Evolutionary conservation across 225 moss, liverwort and hornwort genomes (phyloP), one percentile per base, ranked within the genome.

Genomic region (Bryum argenteum): DNA sequence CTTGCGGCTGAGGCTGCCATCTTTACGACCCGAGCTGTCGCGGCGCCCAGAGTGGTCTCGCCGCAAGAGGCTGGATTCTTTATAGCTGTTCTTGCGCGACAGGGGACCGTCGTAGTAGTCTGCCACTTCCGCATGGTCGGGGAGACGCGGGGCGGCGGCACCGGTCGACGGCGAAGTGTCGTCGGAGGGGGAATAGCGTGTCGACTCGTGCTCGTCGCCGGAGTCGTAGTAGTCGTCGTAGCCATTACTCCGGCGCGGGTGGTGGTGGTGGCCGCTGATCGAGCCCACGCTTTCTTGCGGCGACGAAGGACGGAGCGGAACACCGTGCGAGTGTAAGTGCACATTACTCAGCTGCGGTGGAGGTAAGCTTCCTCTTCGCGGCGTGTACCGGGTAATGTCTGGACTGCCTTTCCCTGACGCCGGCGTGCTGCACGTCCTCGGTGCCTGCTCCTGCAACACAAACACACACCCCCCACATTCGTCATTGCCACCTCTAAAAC

Each of bases 271-370:
- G n/a, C 89, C 96, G 8, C 93, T 93, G 23, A 96, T 93, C 4
- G 96, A 96, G 10, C 96, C 96, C 21, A 96, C 93, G 71, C 96
- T 96, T 81, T 96, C 96, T 28, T 39, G 84, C 67, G 44, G 48
- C 48, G 86, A 85, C 9, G 82, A 65, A 9, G 79, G 74, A 56
- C 81, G 71, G 9, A 93, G 71, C 5, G 83, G 16, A 11, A 48
- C 61, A n/a, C n/a, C n/a, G 22, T 83, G 89, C 12, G 91, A 91
- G 63, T 96, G 96, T 12, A 89, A 71, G 68, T 91, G 87, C 20
- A 89, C 90, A 50, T 86, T 90, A 17, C 87, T 80, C 4, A 87
- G 79, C 77, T 93, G 93, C 23, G 93, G 85, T 0, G 96, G 96
- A 0, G 96, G 96, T 45, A 96, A 80, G 55, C 6, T n/a, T n/a